Percentiles rank a stretch among this genome's conserved stretches.
These are phyloP conservation scores for Phanerochaete sordida DNA, from an alignment of 768 basidiomycete species.

Conservation along the genomic window DNA sequence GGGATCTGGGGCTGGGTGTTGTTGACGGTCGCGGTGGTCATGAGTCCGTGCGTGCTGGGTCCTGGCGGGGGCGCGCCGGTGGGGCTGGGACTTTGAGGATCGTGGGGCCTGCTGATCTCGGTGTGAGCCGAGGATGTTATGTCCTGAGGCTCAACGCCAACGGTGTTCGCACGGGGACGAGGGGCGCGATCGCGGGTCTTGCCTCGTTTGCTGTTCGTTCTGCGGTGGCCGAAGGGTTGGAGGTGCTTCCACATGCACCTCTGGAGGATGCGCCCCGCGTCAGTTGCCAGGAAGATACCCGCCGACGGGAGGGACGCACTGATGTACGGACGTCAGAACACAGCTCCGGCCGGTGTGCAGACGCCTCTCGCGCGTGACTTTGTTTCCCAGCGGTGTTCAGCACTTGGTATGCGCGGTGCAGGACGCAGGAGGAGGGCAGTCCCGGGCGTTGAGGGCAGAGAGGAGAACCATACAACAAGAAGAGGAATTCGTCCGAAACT, in stretches of 20 bases:
- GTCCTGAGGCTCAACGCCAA: conserved; percentile 1
- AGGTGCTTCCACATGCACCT: conserved; percentile 18
- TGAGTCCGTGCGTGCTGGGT: conserved; percentile 7
- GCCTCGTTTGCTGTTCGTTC: conserved; percentile 11
- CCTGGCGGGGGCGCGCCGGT: neutral
- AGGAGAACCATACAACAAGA: conserved; percentile 1
- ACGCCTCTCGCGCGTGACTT: conserved; percentile 4
- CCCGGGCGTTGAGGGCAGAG: neutral
- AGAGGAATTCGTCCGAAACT: neutral
- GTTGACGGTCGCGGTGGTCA: conserved; percentile 14
- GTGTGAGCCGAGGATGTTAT: neutral
- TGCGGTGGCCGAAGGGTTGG: conserved; percentile 12
- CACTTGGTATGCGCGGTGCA: neutral
- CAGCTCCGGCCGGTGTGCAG: conserved; percentile 6
- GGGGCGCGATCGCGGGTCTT: conserved; percentile 10
- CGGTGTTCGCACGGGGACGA: conserved; percentile 14
- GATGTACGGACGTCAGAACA: conserved; percentile 7
- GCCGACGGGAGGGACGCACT: neutral
- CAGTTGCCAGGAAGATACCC: neutral
- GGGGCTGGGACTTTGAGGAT: neutral
- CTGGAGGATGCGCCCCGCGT: neutral
- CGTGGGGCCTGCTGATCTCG: neutral
- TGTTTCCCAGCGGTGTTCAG: neutral
- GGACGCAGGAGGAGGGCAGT: neutral
- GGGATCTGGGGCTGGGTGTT: conserved; percentile 6